Conservation (phyloP, 192 early-diverging fungal species). For the Gigaspora rosea region DNA sequence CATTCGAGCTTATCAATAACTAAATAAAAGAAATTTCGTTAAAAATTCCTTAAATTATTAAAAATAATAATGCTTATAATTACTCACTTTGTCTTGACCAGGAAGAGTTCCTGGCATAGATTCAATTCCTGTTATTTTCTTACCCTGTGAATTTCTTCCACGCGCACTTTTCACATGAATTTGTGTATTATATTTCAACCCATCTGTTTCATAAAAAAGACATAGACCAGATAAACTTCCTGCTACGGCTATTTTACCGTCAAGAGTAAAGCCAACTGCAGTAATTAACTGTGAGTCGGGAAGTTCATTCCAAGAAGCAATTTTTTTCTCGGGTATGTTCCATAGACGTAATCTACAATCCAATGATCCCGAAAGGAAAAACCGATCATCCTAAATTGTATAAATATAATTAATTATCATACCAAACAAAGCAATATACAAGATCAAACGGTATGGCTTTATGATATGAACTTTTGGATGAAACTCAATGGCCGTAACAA, state of each 20-base stretch:
- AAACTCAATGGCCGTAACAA: slow-evolving; percentile 79
- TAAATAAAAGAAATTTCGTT: not conserved
- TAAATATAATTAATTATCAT: too few relatives aligned
- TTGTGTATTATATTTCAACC: slow-evolving; percentile 79
- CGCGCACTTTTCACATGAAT: slow-evolving; percentile 68
- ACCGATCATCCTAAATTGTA: slow-evolving; percentile 64
- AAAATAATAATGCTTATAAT: not conserved
- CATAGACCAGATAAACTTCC: slow-evolving; percentile 77
- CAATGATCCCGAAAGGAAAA: slow-evolving; percentile 78
- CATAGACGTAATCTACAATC: slow-evolving; percentile 81
- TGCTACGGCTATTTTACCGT: slow-evolving; percentile 70
- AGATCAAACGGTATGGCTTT: too few relatives aligned
- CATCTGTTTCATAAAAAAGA: slow-evolving; percentile 83
- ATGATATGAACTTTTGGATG: slow-evolving; percentile 57
- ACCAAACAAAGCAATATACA: too few relatives aligned
- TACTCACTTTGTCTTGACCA: slow-evolving; percentile 55
- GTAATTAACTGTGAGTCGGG: slow-evolving; percentile 73
- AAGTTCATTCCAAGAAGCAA: slow-evolving; percentile 76
- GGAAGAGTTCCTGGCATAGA: slow-evolving; percentile 54
- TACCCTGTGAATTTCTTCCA: slow-evolving; percentile 60
- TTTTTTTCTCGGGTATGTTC: slow-evolving; percentile 78
- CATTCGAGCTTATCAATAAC: slow-evolving; percentile 75
- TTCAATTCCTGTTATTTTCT: slow-evolving; percentile 85
- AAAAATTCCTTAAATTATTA: not conserved
- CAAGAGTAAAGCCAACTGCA: slow-evolving; percentile 73